A percentile compares a stretch with the other conserved stretches of the same genome.
These are phyloP conservation scores for Chlorella sp. DNA, from an alignment of 139 green algal genomes.

Conservation along the genomic window DNA sequence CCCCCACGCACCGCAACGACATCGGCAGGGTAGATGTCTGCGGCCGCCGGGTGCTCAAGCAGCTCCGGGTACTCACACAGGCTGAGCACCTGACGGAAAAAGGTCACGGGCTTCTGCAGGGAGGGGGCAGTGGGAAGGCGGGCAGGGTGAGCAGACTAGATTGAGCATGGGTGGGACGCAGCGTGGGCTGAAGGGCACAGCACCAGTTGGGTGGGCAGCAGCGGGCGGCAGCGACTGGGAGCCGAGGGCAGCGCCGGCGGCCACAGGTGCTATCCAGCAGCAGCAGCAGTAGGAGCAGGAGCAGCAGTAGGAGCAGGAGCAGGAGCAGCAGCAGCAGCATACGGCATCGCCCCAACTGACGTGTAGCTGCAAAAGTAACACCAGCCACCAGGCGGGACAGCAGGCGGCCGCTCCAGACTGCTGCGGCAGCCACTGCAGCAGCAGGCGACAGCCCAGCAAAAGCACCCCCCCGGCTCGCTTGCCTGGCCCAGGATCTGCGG, in stretches of 20 bases:
- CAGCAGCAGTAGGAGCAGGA: background rate
- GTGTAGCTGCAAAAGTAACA: too few relatives aligned
- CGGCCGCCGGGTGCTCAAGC: slow-evolving; percentile 50
- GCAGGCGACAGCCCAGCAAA: background rate
- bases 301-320: too few relatives aligned
- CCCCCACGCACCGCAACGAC: slow-evolving; percentile 54
- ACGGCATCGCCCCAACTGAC: too few relatives aligned
- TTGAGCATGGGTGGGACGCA: background rate
- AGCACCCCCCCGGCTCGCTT: background rate
- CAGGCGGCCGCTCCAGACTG: too few relatives aligned
- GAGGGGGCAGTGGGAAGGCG: background rate
- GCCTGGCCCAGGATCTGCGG: slow-evolving; percentile 85
- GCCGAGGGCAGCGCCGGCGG: too few relatives aligned
- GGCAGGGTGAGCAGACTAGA: background rate
- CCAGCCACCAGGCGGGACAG: too few relatives aligned
- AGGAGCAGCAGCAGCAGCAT: too few relatives aligned
- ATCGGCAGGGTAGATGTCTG: slow-evolving; percentile 81
- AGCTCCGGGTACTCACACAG: slow-evolving; percentile 28
- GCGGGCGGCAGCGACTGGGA: too few relatives aligned
- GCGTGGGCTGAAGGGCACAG: background rate
- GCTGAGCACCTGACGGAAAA: slow-evolving; percentile 64
- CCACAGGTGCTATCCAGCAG: background rate
- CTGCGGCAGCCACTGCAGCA: too few relatives aligned
- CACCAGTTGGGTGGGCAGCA: background rate
- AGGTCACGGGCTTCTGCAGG: slow-evolving; percentile 90